These are phyloP conservation scores for Pholiota microspora DNA, from an alignment of 768 basidiomycete genomes.

Conservation along the genomic window DNA sequence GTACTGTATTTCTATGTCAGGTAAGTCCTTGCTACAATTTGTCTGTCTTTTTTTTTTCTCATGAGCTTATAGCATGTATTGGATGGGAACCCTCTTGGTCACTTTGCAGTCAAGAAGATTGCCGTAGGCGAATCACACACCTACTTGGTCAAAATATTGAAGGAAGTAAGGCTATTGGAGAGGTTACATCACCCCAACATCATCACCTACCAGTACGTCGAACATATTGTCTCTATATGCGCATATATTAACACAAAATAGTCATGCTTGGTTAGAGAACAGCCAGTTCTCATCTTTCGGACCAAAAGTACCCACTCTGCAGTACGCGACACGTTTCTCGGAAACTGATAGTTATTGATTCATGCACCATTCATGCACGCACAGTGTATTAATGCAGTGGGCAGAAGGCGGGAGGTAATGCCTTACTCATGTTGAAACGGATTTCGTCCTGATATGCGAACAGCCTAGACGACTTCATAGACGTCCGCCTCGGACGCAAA, in stretches of 20 bases:
- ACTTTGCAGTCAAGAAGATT: constrained; percentile 96
- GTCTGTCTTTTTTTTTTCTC: background rate
- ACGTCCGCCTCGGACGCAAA: constrained; percentile 67
- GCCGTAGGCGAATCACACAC: constrained; percentile 89
- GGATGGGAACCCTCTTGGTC: constrained; percentile 84
- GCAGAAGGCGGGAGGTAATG: constrained; percentile 77
- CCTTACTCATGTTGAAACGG: background rate
- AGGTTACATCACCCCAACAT: constrained; percentile 89
- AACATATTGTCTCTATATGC: background rate
- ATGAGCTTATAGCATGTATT: constrained; percentile 63
- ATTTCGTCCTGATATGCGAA: background rate
- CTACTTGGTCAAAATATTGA: constrained; percentile 79
- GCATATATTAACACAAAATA: constrained; percentile 19
- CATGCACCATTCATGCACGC: background rate
- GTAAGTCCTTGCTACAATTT: constrained; percentile 33
- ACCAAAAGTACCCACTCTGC: constrained; percentile 82
- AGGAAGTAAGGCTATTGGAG: constrained; percentile 86
- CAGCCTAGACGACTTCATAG: constrained; percentile 84
- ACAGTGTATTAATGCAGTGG: constrained; percentile 89
- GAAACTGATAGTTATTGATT: too few relatives aligned
- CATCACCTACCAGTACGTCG: constrained; percentile 77
- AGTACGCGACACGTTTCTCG: constrained; percentile 52
- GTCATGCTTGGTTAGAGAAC: constrained; percentile 89
- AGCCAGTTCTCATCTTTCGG: constrained; percentile 87
- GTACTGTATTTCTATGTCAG: constrained; percentile 86